Evolutionary conservation across 768 basidiomycete species (phyloP), one percentile per base, ranked within the genome.

Genomic region (Auricularia heimuer): DNA sequence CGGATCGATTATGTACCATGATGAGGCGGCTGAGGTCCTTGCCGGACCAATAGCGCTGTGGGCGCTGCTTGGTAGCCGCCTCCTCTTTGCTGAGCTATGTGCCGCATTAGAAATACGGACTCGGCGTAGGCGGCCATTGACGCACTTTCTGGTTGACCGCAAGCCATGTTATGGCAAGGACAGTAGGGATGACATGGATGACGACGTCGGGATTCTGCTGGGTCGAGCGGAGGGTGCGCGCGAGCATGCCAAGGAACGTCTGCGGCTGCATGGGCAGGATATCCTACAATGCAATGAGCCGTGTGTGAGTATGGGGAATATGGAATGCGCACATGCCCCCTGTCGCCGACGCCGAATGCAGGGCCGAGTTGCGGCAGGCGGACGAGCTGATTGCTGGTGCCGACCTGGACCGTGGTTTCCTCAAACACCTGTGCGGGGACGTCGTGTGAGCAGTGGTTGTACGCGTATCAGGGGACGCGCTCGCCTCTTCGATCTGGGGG

Each of bases 131-230:
- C 10, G 1, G 6, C 7, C 47, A 21, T 16, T 7, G 36, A n/a
- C 24, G 14, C 36, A 72, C 85, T 64, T 71, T 92, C 93, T 96
- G 94, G 67, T 92, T 94, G 63, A 96, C 77, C 21, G 92, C 94
- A 3, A 94, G 79, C 94, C 94, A 96, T 61, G 86, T 82, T 58
- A 96, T 77, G 14, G 89, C 90, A 67, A 93, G 83, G 47, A 89
- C 87, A 16, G 84, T 89, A 65, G 91, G 92, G 67, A 82, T 84
- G 34, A 93, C 82, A 29, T 83, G 81, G 42, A 94, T 77, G 35
- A 93, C 87, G 1, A 76, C 76, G 61, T 72, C 79, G 62, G 83
- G 79, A n/a, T 82, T 67, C 56, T 77, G 78, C 61, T 80, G 80
- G 35, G 73, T 77, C 51, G 72, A 75, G 18, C 39, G 60, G 4